Percentiles rank a stretch among this genome's conserved stretches.
Conservation (phyloP, 306 rosid genomes). For the Geum urbanum region DNA sequence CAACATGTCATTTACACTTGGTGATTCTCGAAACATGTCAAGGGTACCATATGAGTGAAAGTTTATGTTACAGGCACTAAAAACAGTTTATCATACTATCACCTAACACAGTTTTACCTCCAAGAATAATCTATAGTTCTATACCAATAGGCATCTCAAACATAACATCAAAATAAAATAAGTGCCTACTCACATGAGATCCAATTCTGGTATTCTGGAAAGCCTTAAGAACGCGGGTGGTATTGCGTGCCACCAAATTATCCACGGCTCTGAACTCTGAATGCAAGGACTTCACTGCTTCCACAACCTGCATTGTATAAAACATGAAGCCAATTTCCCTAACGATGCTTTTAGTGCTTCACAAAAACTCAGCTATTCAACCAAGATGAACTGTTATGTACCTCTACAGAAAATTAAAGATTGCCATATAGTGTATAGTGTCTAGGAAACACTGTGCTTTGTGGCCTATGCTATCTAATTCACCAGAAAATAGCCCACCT, state of each 20-base stretch:
- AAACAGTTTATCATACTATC: too few relatives aligned
- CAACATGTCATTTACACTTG: neutral
- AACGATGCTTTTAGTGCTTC: slow-evolving; percentile 2
- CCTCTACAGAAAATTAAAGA: neutral
- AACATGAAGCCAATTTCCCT: slow-evolving; percentile 23
- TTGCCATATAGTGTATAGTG: neutral
- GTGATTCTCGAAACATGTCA: neutral
- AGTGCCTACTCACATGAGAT: slow-evolving; percentile 56
- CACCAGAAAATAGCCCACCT: neutral
- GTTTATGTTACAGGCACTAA: slow-evolving; percentile 1
- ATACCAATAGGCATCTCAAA: slow-evolving; percentile 2
- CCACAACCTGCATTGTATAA: slow-evolving; percentile 56
- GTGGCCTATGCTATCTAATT: too few relatives aligned
- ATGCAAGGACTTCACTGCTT: slow-evolving; percentile 70
- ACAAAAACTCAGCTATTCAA: slow-evolving; percentile 1
- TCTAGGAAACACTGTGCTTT: neutral
- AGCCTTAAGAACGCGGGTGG: slow-evolving; percentile 70
- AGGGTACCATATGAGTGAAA: slow-evolving; percentile 1
- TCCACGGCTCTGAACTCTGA: slow-evolving; percentile 81
- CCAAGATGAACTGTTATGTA: neutral
- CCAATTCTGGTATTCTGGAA: slow-evolving; percentile 84
- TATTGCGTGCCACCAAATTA: slow-evolving; percentile 74
- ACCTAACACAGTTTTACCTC: neutral
- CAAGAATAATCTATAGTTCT: slow-evolving; percentile 12
- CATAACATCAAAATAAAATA: slow-evolving; percentile 8